These are phyloP conservation scores for Extremus antarcticus DNA, from an alignment of 495 filamentous ascomycete genomes.

Conservation along the genomic window DNA sequence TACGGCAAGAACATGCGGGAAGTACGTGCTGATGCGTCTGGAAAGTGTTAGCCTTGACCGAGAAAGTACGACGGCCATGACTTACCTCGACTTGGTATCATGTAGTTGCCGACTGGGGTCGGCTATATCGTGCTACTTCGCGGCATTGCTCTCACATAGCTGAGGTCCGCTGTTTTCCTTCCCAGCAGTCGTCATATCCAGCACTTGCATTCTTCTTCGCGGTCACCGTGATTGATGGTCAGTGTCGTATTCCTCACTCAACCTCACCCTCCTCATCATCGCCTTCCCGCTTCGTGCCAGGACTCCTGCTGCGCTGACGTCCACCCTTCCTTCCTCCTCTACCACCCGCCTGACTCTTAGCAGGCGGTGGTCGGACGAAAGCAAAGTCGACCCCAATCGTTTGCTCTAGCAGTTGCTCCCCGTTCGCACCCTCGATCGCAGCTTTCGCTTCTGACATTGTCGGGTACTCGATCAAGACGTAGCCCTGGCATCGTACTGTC, in stretches of 20 bases:
- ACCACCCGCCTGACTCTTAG: constrained; percentile 42
- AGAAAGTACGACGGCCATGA: neutral
- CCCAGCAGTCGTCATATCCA: neutral
- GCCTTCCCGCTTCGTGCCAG: constrained; percentile 20
- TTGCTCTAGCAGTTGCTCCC: constrained; percentile 80
- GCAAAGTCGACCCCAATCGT: constrained; percentile 89
- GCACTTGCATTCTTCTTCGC: neutral
- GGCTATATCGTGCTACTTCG: neutral
- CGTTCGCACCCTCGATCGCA: constrained; percentile 75
- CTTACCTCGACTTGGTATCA: neutral
- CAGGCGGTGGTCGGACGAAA: constrained; percentile 86
- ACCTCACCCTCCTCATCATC: constrained; percentile 23
- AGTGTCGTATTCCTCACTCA: constrained; percentile 17
- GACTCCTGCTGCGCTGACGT: constrained; percentile 52
- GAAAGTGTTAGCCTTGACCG: neutral
- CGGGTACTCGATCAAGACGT: constrained; percentile 86
- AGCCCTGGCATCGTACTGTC: constrained; percentile 57
- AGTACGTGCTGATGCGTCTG: neutral
- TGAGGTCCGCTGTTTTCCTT: too few species aligned
- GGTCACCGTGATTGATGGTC: neutral
- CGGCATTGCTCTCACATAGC: neutral
- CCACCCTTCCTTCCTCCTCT: constrained; percentile 38
- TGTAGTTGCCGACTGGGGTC: neutral
- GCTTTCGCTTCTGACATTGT: constrained; percentile 76
- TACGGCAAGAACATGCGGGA: neutral